Evolutionary conservation across 192 early-diverging fungal genomes (phyloP).

Genomic region (Coemansia sp.): DNA sequence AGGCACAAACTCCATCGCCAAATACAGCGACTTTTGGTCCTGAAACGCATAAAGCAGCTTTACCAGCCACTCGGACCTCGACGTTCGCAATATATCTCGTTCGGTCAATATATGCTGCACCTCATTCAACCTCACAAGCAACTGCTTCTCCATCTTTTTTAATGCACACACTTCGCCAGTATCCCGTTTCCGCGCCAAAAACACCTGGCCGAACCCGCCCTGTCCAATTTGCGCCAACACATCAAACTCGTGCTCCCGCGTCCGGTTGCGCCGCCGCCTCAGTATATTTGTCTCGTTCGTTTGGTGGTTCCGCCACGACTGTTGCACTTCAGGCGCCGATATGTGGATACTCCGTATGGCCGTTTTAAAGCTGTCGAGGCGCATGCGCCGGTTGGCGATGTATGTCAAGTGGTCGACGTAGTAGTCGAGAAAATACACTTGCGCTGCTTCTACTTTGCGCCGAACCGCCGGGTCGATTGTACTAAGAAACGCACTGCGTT

Average conservation of each 20-base stretch:
- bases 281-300: constrained; percentile 61
- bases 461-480: constrained; percentile 50
- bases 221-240: constrained; percentile 75
- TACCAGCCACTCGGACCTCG: constrained; percentile 78
- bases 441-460: constrained; percentile 51
- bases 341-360: constrained; percentile 47
- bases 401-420: constrained; percentile 83
- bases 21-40: constrained; percentile 66
- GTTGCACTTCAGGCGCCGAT: constrained; percentile 39
- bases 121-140: constrained; percentile 66
- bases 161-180: constrained; percentile 70
- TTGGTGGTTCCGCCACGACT: constrained; percentile 45
- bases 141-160: constrained; percentile 75
- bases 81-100: constrained; percentile 71
- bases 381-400: constrained; percentile 63
- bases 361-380: constrained; percentile 59
- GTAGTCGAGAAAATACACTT: constrained; percentile 75
- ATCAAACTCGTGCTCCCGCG: constrained; percentile 65
- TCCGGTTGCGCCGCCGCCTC: constrained; percentile 68
- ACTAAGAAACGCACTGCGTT: constrained; percentile 49
- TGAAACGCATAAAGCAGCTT: constrained; percentile 91
- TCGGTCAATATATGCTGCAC: constrained; percentile 74
- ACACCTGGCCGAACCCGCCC: constrained; percentile 80
- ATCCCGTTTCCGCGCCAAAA: constrained; percentile 69
- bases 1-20: constrained; percentile 70